Evolutionary conservation across 2,329 filamentous ascomycete species (phyloP).

Genomic region (Epichloe elymi): DNA sequence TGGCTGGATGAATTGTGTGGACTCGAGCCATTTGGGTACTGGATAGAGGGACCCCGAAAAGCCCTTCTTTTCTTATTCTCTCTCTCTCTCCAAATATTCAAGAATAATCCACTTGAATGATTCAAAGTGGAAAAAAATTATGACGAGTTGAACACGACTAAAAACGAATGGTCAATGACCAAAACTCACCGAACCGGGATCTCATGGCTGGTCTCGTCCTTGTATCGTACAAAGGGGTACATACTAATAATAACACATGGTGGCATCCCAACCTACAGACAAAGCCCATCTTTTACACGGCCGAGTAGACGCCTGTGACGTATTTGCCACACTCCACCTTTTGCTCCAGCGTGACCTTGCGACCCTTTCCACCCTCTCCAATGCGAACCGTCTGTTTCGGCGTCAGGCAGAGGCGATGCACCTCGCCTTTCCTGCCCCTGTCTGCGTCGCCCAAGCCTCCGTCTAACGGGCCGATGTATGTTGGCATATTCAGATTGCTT

Average conservation of each 20-base stretch:
- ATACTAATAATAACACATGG: not conserved
- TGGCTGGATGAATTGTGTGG: no score
- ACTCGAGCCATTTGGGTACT: no score
- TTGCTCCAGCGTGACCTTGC: constrained; percentile 69
- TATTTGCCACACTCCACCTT: constrained; percentile 74
- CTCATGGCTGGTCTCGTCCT: not conserved
- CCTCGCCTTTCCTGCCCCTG: constrained; percentile 46
- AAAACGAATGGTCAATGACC: no score
- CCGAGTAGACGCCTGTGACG: constrained; percentile 73
- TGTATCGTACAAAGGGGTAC: not conserved
- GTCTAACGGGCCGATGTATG: constrained; percentile 69
- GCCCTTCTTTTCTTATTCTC: no score
- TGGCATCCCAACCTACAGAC: not conserved
- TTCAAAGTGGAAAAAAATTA: no score
- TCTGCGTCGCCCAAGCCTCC: constrained; percentile 42
- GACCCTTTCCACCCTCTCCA: constrained; percentile 43
- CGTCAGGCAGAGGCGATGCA: constrained; percentile 68
- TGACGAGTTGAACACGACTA: no score
- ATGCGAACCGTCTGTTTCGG: constrained; percentile 59
- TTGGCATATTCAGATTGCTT: constrained; percentile 63
- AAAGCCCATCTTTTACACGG: constrained; percentile 22
- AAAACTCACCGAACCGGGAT: no score
- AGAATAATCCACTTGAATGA: no score
- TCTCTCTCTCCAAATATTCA: no score
- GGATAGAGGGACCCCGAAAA: no score